Evolutionary conservation across 2,329 filamentous ascomycete genomes (phyloP), one percentile per base, ranked within the genome.

Genomic region (Pseudocercospora fijiensis): DNA sequence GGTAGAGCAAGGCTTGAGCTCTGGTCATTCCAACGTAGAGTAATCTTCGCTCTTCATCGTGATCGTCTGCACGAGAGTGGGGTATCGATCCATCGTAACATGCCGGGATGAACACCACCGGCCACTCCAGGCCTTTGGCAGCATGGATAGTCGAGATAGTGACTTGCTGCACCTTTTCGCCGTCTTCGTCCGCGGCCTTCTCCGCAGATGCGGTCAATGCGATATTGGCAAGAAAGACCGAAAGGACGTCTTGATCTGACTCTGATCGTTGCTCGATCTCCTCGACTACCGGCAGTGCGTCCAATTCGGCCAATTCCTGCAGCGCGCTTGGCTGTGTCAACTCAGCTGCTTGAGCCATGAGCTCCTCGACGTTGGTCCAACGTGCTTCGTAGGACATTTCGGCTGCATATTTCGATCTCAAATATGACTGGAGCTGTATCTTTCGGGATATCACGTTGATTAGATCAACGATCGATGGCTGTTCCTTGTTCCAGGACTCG

Each of bases 11-110:
- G 0, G 87, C 88, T 75, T 98, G 89, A 6, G 95, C 94, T 74
- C 94, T 84, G 2, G 94, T 99, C 93, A 99, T 98, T 27, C 93
- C 94, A 13, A 99, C 95, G 72, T 98, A 99, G 0, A 99, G 82
- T 52, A 99, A 78, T 27, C 94, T 84, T 64, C 95, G 84, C 76
- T 99, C 94, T 76, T 99, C 94, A 62, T 94, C 89, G 2, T 84
- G 82, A 73, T 98, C 91, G 52, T 97, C 93, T 1, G 92, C 86
- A 69, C 93, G 85, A 1, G 88, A 89, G 75, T 98, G 94, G 4
- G 94, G 94, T 64, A 98, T 96, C 1, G 90, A 94, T 0, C 94
- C 95, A 53, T 92, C 87, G 74, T 96, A 96, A 26, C 92, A 89
- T 1, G 90, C 91, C 5, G 95, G 93, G 16, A 98, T 88, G 75